Base-by-base conservation (phyloP, 106 monocot species). In the Chionographis japonica region DNA sequence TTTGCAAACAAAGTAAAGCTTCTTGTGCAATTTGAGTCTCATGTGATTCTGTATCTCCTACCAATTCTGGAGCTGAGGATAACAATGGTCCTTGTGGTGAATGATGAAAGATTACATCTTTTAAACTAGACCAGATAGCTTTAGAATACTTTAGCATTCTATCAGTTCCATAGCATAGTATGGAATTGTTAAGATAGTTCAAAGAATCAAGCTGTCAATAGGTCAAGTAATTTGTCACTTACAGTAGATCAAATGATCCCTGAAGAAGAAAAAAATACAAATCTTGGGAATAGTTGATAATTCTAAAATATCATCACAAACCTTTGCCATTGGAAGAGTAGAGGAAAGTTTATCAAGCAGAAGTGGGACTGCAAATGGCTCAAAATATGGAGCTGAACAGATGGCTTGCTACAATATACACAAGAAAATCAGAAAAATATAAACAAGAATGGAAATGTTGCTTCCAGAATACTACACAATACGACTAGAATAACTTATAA, bases 321-420 rank as follows among this genome's bases (percentile, higher is more conserved):
- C 98, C 98, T 93, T 98, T 56, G 98, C 89, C 66, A 81, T 74
- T 67, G 74, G 84, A 85, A 98, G 83, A 75, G 88, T 77, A 46
- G 98, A 90, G 12, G 90, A 89, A 67, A 98, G 93, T 53, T 98
- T 98, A 13, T 98, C 98, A 68, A 98, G 90, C 64, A 98, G 76
- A 43, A 98, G 66, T 61, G 93, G 90, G 18, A 98, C 85, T 8
- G 79, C 76, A 85, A 83, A 83, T 72, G 86, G 89, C 69, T 90
- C 98, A 77, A 93, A 93, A 60, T 79, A 70, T 71, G 92, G 80
- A 66, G 89, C 77, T 72, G 90, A 90, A 72, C 78, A 90, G 75
- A 93, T 90, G 16, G 83, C 85, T 72, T 72, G 18, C 98, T 98
- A 79, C 58, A 81, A 74, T 20, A 62, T 12, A 52, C 16, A 6